Evolutionary conservation across 139 green algal genomes (phyloP).

Genomic region (Raphidocelis subcapitata): DNA sequence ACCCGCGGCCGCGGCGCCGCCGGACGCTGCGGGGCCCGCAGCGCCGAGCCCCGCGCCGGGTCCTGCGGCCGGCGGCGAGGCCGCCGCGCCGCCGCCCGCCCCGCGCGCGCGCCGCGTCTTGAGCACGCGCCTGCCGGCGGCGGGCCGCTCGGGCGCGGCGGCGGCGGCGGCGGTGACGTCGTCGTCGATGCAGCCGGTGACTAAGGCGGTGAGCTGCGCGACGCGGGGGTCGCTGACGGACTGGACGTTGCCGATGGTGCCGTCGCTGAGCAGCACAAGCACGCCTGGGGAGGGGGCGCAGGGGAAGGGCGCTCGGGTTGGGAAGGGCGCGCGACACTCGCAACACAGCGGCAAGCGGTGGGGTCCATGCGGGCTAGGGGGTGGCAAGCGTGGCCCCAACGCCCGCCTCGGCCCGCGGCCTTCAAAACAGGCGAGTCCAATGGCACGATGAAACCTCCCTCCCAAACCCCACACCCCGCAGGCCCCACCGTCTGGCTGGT

Average conservation of each 20-base stretch:
- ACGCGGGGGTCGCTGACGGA: conserved; percentile 7
- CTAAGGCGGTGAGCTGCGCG: too few relatives aligned
- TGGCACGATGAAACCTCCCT: too few relatives aligned
- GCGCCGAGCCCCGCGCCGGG: not conserved
- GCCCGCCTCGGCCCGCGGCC: too few relatives aligned
- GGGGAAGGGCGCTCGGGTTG: not conserved
- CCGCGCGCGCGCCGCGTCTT: not conserved
- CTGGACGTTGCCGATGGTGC: conserved; percentile 20
- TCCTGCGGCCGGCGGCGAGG: not conserved
- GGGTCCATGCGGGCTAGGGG: too few relatives aligned
- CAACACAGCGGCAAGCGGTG: too few relatives aligned
- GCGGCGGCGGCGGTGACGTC: not conserved
- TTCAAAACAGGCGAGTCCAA: too few relatives aligned
- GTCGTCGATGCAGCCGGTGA: not conserved
- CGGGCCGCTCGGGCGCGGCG: not conserved
- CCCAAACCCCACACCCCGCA: too few relatives aligned
- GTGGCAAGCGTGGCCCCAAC: too few relatives aligned
- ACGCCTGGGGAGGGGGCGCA: not conserved
- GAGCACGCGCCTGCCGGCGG: not conserved
- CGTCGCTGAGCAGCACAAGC: conserved; percentile 17
- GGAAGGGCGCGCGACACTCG: too few relatives aligned
- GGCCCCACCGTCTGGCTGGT: conserved; percentile 2
- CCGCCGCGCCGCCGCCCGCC: not conserved
- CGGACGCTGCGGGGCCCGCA: not conserved
- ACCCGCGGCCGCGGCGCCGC: not conserved